Conservation (phyloP, 345 rosid genomes). For the Psidium friedrichsthalianum region DNA sequence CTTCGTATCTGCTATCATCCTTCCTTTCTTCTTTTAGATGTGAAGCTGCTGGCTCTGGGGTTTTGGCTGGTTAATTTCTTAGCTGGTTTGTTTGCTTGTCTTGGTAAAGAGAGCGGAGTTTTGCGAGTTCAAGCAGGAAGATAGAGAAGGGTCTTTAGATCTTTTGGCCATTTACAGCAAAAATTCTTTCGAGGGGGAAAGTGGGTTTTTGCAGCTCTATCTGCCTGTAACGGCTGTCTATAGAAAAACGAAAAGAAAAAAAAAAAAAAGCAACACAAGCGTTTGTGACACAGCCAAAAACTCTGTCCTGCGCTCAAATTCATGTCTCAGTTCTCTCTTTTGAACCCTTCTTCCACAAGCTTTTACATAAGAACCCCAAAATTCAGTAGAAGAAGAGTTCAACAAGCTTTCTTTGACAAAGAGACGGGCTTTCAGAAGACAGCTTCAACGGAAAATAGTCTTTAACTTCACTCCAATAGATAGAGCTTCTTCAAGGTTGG, state of each 20-base stretch:
- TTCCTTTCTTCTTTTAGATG: neutral
- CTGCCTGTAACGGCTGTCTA: neutral
- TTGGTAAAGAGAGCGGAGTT: neutral
- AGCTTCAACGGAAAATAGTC: neutral
- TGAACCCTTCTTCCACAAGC: neutral
- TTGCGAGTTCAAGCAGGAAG: neutral
- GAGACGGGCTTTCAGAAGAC: conserved; percentile 30
- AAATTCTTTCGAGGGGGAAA: neutral
- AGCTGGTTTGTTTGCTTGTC: neutral
- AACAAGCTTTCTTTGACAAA: neutral
- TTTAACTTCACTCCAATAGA: neutral
- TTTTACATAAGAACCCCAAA: neutral
- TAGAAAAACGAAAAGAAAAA: neutral
- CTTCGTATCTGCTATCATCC: neutral
- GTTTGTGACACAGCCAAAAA: neutral
- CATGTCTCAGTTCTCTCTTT: neutral
- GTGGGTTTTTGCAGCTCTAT: neutral
- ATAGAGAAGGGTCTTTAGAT: neutral
- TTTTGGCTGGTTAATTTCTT: neutral
- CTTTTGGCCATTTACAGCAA: neutral
- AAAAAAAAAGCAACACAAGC: neutral
- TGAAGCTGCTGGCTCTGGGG: neutral
- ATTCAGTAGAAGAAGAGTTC: neutral
- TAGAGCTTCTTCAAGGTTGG: neutral
- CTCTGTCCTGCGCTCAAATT: neutral